These are phyloP conservation scores for Alternaria gaisen DNA, from an alignment of 2,329 filamentous ascomycete genomes.

Conservation along the genomic window DNA sequence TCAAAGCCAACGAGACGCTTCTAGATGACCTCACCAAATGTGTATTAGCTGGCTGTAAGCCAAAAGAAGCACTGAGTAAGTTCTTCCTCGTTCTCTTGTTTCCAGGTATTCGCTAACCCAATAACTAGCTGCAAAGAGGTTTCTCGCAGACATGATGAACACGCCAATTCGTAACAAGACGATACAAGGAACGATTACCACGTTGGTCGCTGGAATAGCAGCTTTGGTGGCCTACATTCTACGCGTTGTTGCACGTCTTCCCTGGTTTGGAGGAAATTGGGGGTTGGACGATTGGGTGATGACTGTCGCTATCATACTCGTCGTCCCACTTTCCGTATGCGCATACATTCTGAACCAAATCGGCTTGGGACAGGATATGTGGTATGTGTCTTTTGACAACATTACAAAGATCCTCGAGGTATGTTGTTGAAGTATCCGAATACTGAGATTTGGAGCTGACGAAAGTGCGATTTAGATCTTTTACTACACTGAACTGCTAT, in stretches of 20 bases:
- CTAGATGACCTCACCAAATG: constrained; percentile 28
- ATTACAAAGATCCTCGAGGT: constrained; percentile 56
- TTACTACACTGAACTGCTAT: constrained; percentile 34
- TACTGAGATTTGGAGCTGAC: background rate
- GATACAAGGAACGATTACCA: constrained; percentile 47
- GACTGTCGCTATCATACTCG: constrained; percentile 17
- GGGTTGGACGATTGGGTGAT: constrained; percentile 54
- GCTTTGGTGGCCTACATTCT: constrained; percentile 44
- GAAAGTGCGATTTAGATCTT: constrained; percentile 21
- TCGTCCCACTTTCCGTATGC: constrained; percentile 29
- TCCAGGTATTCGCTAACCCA: background rate
- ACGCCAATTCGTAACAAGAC: constrained; percentile 48
- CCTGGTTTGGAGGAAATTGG: constrained; percentile 48
- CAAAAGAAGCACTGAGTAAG: constrained; percentile 40
- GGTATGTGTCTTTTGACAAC: constrained; percentile 56
- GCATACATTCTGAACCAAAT: constrained; percentile 34
- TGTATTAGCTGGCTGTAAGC: constrained; percentile 31
- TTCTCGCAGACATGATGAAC: constrained; percentile 36
- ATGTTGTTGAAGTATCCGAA: background rate
- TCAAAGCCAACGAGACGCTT: constrained; percentile 28
- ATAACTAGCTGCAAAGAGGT: constrained; percentile 50
- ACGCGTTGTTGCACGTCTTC: constrained; percentile 48
- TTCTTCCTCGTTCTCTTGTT: constrained; percentile 5
- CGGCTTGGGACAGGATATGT: constrained; percentile 62
- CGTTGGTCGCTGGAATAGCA: constrained; percentile 45